Evolutionary conservation across 1,139 yeast genomes (phyloP).

Genomic region (Candida sanyaensis): DNA sequence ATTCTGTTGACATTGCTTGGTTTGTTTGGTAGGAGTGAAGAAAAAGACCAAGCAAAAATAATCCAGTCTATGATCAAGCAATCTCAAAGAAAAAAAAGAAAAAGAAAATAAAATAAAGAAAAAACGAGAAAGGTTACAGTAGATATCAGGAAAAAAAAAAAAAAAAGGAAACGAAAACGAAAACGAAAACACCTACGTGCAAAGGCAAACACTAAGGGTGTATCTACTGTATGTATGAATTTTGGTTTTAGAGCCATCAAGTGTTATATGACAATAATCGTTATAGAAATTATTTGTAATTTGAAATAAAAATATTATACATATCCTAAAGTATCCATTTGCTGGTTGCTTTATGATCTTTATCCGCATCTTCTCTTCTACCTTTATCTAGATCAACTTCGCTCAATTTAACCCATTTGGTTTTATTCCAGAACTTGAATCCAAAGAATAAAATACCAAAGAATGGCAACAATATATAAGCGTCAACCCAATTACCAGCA

Average conservation of each 20-base stretch:
- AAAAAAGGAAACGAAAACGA: too few relatives aligned
- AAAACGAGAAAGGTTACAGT: too few relatives aligned
- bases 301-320: background rate
- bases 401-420: constrained; percentile 41
- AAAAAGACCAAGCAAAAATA: background rate
- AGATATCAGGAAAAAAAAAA: background rate
- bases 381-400: constrained; percentile 52
- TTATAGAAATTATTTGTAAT: too few relatives aligned
- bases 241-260: too few relatives aligned
- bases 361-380: constrained; percentile 34
- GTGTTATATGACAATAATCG: too few relatives aligned
- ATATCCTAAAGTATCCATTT: background rate
- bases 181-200: background rate
- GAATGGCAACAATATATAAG: constrained; percentile 63
- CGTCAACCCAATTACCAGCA: constrained; percentile 63
- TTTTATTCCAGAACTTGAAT: constrained; percentile 39
- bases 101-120: too few relatives aligned
- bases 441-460: constrained; percentile 40
- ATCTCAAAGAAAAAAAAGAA: background rate
- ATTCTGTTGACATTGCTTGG: constrained; percentile 24
- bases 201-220: background rate
- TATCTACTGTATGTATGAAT: too few relatives aligned
- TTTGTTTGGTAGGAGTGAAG: background rate
- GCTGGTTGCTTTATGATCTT: constrained; percentile 8
- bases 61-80: background rate